Evolutionary conservation across 1,139 yeast genomes (phyloP), one percentile per base, ranked within the genome.

Genomic region (Kurtzmaniella quercitrusa): DNA sequence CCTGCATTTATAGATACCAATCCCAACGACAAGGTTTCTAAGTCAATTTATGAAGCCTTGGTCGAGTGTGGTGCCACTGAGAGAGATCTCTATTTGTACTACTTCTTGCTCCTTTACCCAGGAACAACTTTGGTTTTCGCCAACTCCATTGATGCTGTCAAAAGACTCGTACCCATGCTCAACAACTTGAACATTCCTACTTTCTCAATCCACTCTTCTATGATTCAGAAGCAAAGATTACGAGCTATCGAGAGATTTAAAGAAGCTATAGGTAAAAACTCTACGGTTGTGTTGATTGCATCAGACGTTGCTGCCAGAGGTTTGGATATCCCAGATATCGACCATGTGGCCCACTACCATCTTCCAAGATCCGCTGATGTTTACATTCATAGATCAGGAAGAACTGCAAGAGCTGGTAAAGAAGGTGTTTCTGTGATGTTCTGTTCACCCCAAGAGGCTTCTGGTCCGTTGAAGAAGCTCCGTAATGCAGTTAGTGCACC

Each of bases 301-400:
- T 89, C 98, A 1, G 99, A 93, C 64, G 98, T 93, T 43, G 98
- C 99, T 2, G 98, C 99, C 6, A 81, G 99, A 70, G 99, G 99
- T 48, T 75, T 94, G 48, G 99, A 94, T 73, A 89, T 94, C 47
- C 86, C 96, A 2, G 77, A 79, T 41, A 91, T 94, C 44, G 86
- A 90, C 56, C 98, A 93, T 62, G 98, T 94, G 37, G 89, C 93
- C 12, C 98, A 93, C 62, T 93, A 93, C 58, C 98, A 93, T 65
- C 73, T 94, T 49, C 98, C 99, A 10, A 76, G 98, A 51, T 77
- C 95, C 9, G 98, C 98, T 0, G 98, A 94, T 60, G 82, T 90
- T 44, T 93, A 93, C 59, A 84, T 93, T 51, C 99, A 93, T 65
- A 78, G 99, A 62, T 88, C 97, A 1, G 99, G 99, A 49, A 82